Evolutionary conservation across 345 rosid genomes (phyloP).

Genomic region (Crucihimalaya himalaica): DNA sequence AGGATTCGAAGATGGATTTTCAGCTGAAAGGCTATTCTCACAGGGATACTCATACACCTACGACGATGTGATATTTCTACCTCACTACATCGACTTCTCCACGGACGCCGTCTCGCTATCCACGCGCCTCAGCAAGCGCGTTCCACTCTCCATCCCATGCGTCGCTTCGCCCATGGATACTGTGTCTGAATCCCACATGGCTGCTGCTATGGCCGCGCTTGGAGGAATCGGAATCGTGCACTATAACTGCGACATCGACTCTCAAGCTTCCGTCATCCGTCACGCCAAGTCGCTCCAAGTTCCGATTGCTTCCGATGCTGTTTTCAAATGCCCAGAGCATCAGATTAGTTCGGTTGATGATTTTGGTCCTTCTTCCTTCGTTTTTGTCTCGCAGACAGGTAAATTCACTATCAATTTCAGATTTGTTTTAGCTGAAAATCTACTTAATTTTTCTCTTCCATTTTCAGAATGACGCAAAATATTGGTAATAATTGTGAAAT

Average conservation of each 20-base stretch:
- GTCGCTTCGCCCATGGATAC: slow-evolving; percentile 98
- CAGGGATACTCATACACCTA: slow-evolving; percentile 90
- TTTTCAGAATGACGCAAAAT: background rate
- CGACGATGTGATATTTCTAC: slow-evolving; percentile 87
- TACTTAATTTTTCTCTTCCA: background rate
- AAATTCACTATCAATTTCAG: background rate
- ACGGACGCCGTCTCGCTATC: slow-evolving; percentile 74
- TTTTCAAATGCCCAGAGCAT: slow-evolving; percentile 46
- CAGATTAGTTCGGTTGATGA: slow-evolving; percentile 39
- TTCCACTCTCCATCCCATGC: slow-evolving; percentile 77
- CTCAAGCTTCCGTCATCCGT: slow-evolving; percentile 63
- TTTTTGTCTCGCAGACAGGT: slow-evolving; percentile 44
- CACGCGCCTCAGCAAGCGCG: slow-evolving; percentile 68
- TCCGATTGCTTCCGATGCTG: slow-evolving; percentile 61
- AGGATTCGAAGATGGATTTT: slow-evolving; percentile 70
- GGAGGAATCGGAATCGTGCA: slow-evolving; percentile 82
- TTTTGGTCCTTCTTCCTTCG: slow-evolving; percentile 47
- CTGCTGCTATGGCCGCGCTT: slow-evolving; percentile 83
- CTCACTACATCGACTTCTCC: slow-evolving; percentile 87
- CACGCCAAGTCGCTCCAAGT: slow-evolving; percentile 66
- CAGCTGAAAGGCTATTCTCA: slow-evolving; percentile 58
- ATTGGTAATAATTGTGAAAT: too few species aligned
- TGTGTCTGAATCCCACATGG: slow-evolving; percentile 85
- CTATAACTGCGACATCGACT: slow-evolving; percentile 56
- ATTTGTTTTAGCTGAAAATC: background rate